Conservation (phyloP, 345 rosid genomes). For the Hypericum androsaemum region DNA sequence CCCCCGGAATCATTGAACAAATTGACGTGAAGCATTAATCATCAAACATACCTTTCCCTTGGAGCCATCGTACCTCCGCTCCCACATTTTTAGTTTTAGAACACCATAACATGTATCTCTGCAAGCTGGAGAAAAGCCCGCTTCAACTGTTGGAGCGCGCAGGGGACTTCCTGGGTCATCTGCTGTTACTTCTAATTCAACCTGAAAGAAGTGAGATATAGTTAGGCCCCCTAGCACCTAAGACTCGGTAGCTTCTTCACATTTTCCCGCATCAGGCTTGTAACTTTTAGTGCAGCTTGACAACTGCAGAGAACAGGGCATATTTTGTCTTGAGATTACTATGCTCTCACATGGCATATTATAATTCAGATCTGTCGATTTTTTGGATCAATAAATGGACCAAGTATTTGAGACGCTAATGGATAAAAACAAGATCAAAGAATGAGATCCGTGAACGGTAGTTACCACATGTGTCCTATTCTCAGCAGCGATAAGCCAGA, state of each 20-base stretch:
- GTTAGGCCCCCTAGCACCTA: background rate
- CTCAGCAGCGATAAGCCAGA: conserved; percentile 71
- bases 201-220: conserved; percentile 29
- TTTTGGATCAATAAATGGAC: too few species aligned
- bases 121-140: conserved; percentile 82
- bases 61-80: conserved; percentile 51
- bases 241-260: background rate
- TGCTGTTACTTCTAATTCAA: conserved; percentile 69
- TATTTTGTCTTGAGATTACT: too few species aligned
- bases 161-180: conserved; percentile 66
- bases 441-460: background rate
- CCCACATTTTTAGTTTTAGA: conserved; percentile 75
- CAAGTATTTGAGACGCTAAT: too few species aligned
- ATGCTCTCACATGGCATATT: too few species aligned
- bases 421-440: too few species aligned
- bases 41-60: conserved; percentile 63
- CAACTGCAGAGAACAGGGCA: too few species aligned
- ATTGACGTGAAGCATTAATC: too few species aligned
- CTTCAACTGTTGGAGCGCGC: conserved; percentile 80
- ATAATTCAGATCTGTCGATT: too few species aligned
- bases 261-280: background rate
- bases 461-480: conserved; percentile 61
- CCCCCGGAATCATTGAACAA: too few species aligned
- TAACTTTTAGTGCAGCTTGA: background rate
- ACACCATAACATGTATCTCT: conserved; percentile 72